A percentile compares a stretch with the other conserved stretches of the same genome.
phyloP scores from a whole-genome alignment of 148 eudicot genomes.

The Drosera capensis region DNA sequence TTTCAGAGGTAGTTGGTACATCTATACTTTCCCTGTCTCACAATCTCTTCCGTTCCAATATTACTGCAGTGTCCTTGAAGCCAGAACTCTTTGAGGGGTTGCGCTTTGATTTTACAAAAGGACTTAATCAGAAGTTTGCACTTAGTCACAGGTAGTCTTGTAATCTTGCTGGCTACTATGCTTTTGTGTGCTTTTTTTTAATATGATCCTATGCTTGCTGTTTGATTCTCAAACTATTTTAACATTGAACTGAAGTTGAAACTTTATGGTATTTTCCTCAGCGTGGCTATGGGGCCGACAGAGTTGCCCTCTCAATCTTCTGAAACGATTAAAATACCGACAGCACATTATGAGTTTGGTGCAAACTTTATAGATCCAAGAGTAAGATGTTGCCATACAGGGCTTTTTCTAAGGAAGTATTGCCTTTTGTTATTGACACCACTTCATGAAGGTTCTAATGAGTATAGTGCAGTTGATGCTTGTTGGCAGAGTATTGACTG shows the following conservation, averaged over 20 bases:
- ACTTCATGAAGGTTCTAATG: background rate
- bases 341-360: constrained; percentile 89
- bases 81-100: constrained; percentile 92
- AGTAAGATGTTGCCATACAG: constrained; percentile 23
- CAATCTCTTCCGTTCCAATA: too few relatives aligned
- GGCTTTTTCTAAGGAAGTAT: background rate
- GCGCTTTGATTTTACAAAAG: constrained; percentile 89
- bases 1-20: too few relatives aligned
- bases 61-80: constrained; percentile 88
- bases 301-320: constrained; percentile 79
- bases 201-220: too few relatives aligned
- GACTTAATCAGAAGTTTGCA: constrained; percentile 62
- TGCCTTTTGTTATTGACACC: too few relatives aligned
- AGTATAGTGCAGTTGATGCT: constrained; percentile 59
- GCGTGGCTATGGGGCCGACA: constrained; percentile 84
- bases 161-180: too few relatives aligned
- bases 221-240: too few relatives aligned
- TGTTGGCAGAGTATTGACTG: constrained; percentile 71
- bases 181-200: background rate
- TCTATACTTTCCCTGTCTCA: too few relatives aligned
- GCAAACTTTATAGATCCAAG: constrained; percentile 83
- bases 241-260: too few relatives aligned
- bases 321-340: constrained; percentile 80
- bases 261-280: too few relatives aligned
- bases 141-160: constrained; percentile 79